phyloP scores from a whole-genome alignment of 352 stramenopile species.

The Globisporangium alternatum region DNA sequence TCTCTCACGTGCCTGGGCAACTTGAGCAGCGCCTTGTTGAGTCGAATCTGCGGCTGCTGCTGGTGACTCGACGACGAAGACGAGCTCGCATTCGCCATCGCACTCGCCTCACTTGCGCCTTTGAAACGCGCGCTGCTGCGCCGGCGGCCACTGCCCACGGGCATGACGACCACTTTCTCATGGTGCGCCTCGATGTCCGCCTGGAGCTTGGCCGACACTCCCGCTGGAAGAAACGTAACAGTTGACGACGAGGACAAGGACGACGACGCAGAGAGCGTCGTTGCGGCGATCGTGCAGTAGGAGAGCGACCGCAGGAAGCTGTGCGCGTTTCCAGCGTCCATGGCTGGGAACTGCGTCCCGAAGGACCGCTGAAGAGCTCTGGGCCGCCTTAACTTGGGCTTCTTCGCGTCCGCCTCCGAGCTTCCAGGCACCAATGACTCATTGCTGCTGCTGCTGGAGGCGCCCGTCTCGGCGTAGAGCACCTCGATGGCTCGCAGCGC shows the following conservation, averaged over 20 bases:
- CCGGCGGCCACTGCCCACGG: conserved; percentile 29
- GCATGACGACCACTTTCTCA: conserved; percentile 2
- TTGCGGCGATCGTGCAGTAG: conserved; percentile 42
- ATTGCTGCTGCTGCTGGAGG: conserved; percentile 1
- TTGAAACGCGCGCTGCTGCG: conserved; percentile 17
- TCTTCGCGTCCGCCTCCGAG: not conserved
- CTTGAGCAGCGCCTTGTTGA: conserved; percentile 30
- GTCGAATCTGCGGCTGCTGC: conserved; percentile 23
- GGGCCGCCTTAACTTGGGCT: not conserved
- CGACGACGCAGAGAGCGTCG: not conserved
- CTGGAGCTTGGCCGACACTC: not conserved
- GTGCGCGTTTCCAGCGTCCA: not conserved
- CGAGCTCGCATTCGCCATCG: not conserved
- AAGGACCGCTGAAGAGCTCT: conserved; percentile 9
- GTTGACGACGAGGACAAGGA: not conserved
- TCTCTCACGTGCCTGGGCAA: conserved; percentile 34
- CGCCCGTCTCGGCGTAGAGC: conserved; percentile 32
- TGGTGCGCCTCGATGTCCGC: conserved; percentile 2
- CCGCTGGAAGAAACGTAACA: conserved; percentile 19
- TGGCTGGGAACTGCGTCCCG: conserved; percentile 32
- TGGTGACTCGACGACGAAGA: not conserved
- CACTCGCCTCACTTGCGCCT: not conserved
- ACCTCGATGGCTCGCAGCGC: conserved; percentile 33
- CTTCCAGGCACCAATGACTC: not conserved
- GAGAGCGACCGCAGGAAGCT: conserved; percentile 34